These are phyloP conservation scores for Psidium friedrichsthalianum DNA, from an alignment of 345 rosid species.

Conservation along the genomic window DNA sequence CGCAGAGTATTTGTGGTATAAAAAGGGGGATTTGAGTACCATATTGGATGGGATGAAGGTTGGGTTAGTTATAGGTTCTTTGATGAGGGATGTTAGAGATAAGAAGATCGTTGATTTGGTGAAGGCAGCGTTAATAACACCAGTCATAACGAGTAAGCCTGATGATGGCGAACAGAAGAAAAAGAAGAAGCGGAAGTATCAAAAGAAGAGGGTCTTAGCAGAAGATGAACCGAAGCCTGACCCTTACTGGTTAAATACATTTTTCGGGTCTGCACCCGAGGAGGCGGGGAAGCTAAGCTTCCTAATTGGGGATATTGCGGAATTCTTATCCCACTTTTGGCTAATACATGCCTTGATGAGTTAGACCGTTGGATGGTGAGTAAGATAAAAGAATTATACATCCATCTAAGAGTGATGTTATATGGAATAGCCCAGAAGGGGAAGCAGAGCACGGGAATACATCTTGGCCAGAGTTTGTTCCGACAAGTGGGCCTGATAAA, in stretches of 20 bases:
- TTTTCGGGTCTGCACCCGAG: constrained; percentile 95
- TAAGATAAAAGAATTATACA: constrained; percentile 77
- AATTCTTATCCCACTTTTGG: constrained; percentile 81
- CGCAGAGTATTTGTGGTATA: constrained; percentile 86
- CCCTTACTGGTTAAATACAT: constrained; percentile 93
- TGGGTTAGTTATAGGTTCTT: constrained; percentile 66
- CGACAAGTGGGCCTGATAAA: constrained; percentile 98
- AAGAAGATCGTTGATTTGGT: constrained; percentile 88
- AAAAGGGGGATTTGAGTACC: constrained; percentile 85
- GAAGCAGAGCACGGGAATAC: constrained; percentile 90
- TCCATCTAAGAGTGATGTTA: constrained; percentile 87
- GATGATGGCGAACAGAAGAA: constrained; percentile 62
- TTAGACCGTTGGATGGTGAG: constrained; percentile 80
- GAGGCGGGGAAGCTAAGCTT: constrained; percentile 58
- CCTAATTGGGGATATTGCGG: constrained; percentile 98
- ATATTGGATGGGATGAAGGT: constrained; percentile 89
- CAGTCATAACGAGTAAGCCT: constrained; percentile 48
- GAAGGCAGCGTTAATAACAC: constrained; percentile 66
- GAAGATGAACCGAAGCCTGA: constrained; percentile 99
- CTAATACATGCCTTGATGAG: constrained; percentile 86
- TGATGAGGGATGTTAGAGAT: constrained; percentile 93
- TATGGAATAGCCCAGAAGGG: constrained; percentile 92
- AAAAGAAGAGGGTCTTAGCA: constrained; percentile 89
- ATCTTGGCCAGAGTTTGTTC: constrained; percentile 98
- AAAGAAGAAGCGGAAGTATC: constrained; percentile 76